Conservation (phyloP, 1,139 yeast genomes). For the Sugiyamaella castrensis region DNA sequence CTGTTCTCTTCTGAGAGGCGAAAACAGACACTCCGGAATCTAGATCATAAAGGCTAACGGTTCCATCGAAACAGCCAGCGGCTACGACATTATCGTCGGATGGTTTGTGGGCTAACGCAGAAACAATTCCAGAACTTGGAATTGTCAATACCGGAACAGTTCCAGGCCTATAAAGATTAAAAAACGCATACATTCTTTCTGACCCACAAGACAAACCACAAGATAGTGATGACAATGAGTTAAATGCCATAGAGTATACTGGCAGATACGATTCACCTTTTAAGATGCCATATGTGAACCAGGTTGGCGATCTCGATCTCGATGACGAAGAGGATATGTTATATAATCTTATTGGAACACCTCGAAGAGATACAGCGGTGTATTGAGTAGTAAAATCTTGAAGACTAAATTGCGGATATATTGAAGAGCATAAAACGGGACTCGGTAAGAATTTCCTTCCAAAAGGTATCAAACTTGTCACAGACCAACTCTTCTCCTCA, state of each 20-base stretch:
- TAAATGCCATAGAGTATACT: constrained; percentile 22
- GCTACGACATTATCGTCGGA: constrained; percentile 8
- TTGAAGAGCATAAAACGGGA: constrained; percentile 26
- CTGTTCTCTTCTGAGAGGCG: not conserved
- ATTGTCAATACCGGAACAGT: constrained; percentile 13
- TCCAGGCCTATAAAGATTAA: constrained; percentile 29
- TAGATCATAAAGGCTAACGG: constrained; percentile 19
- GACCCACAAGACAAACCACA: constrained; percentile 23
- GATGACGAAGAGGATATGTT: constrained; percentile 20
- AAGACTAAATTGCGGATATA: constrained; percentile 31
- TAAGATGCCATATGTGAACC: constrained; percentile 26
- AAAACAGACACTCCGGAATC: not conserved
- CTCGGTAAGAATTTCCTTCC: constrained; percentile 24
- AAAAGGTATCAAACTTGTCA: constrained; percentile 27
- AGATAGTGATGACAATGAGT: constrained; percentile 5
- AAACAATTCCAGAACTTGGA: constrained; percentile 12
- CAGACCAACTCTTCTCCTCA: not conserved
- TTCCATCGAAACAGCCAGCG: constrained; percentile 23
- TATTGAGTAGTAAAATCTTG: constrained; percentile 22
- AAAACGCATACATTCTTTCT: constrained; percentile 24
- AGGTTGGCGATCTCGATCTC: constrained; percentile 27
- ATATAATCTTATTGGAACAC: constrained; percentile 32
- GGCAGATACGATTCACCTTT: constrained; percentile 21
- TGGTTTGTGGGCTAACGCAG: constrained; percentile 11
- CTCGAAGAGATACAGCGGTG: constrained; percentile 26